Conservation (phyloP, 352 stramenopile genomes). For the Pythium oligandrum region DNA sequence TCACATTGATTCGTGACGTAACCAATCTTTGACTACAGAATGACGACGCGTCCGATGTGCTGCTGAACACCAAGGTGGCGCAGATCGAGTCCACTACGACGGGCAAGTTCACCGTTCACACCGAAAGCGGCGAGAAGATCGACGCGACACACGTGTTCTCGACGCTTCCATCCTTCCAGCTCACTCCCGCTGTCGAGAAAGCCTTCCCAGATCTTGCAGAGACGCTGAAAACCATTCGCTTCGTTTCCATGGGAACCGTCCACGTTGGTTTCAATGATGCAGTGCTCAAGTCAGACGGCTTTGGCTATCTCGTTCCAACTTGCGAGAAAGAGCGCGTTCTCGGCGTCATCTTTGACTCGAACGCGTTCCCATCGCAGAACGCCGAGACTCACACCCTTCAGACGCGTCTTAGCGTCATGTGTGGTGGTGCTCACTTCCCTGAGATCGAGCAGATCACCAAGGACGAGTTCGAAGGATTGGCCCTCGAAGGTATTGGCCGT, state of each 20-base stretch:
- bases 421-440: conserved; percentile 71
- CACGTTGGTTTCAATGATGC: conserved; percentile 68
- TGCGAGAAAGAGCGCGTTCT: conserved; percentile 68
- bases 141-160: conserved; percentile 70
- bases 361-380: conserved; percentile 85
- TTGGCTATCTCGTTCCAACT: conserved; percentile 82
- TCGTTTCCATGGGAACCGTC: conserved; percentile 78
- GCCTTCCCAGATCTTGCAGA: conserved; percentile 41
- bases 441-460: conserved; percentile 38
- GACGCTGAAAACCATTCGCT: conserved; percentile 63
- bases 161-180: conserved; percentile 59
- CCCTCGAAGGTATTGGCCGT: conserved; percentile 57
- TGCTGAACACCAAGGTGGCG: not conserved
- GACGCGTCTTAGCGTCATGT: conserved; percentile 83
- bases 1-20: too few relatives aligned
- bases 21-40: not conserved
- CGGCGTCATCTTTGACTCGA: conserved; percentile 86
- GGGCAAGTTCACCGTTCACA: conserved; percentile 25
- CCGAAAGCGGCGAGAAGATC: conserved; percentile 28
- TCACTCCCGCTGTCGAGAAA: conserved; percentile 39
- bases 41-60: not conserved
- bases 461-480: conserved; percentile 51
- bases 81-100: conserved; percentile 1
- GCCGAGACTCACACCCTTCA: conserved; percentile 21
- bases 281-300: conserved; percentile 63